phyloP scores from a whole-genome alignment of 768 basidiomycete species.

The Serendipita sp. region DNA sequence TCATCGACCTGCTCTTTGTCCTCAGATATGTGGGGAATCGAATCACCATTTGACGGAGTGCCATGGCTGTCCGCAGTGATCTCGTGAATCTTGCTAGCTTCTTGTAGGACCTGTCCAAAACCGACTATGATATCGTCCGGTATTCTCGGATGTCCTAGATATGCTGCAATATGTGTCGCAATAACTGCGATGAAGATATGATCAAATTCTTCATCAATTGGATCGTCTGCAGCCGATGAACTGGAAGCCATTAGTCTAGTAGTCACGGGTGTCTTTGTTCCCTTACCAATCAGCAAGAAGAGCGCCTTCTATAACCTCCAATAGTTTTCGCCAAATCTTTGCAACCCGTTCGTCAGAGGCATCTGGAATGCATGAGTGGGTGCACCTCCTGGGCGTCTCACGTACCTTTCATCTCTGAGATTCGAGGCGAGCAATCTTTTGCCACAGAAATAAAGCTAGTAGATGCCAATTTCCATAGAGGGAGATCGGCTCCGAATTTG shows the following conservation, averaged over 20 bases:
- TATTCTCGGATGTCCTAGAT: slow-evolving; percentile 48
- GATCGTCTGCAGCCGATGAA: slow-evolving; percentile 37
- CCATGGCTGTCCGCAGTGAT: background rate
- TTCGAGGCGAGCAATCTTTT: slow-evolving; percentile 40
- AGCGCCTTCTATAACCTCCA: slow-evolving; percentile 67
- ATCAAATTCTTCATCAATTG: slow-evolving; percentile 72
- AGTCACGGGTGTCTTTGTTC: background rate
- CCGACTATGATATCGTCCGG: slow-evolving; percentile 54
- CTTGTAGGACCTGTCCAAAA: slow-evolving; percentile 52
- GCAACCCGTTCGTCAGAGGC: slow-evolving; percentile 51
- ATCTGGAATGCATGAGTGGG: slow-evolving; percentile 19
- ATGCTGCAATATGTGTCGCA: slow-evolving; percentile 65
- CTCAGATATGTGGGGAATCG: background rate
- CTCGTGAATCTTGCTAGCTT: slow-evolving; percentile 51
- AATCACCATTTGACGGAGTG: background rate
- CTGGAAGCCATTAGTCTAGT: slow-evolving; percentile 20
- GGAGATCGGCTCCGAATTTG: slow-evolving; percentile 70
- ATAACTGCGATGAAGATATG: slow-evolving; percentile 59
- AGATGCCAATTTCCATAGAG: slow-evolving; percentile 94
- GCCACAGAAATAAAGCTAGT: slow-evolving; percentile 57
- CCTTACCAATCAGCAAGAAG: slow-evolving; percentile 73
- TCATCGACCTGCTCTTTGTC: background rate
- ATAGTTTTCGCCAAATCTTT: slow-evolving; percentile 69
- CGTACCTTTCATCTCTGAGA: slow-evolving; percentile 28
- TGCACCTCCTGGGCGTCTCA: background rate